Base-by-base conservation (phyloP, 208 protist species). In the Acanthamoeba lenticulata region DNA sequence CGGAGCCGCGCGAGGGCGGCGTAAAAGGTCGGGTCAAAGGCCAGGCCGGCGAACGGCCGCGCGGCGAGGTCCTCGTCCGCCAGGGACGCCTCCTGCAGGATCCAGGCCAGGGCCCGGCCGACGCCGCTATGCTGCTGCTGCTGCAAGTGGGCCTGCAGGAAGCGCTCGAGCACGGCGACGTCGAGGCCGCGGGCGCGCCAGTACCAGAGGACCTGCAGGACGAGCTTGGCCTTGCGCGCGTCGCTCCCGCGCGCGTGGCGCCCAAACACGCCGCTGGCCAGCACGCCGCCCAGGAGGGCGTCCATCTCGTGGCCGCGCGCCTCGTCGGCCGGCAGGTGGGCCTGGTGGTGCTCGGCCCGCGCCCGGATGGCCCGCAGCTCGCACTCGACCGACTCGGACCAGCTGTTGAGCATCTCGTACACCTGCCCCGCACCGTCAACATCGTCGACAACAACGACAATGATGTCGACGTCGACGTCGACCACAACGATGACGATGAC, bases 201-300 rank as follows among this genome's bases (percentile, higher is more conserved):
- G 74, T 60, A 92, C 45, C 67, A 49, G n/a, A 92, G 57, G n/a
- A 92, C 45, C 52, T 74, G 88, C 15, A 40, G 32, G 7, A 92
- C 13, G 36, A 81, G 57, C 7, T 36, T 74, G 36, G 57, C 49
- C 52, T 92, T 92, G 17, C 45, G 27, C 24, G 27, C 19, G 11
- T 92, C 67, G 45, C 88, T 62, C 42, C n/a, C 38, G 27, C 57
- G 42, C 9, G 42, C 77, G n/a, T n/a, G n/a, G n/a, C n/a, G n/a
- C n/a, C n/a, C n/a, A 15, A 62, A 40, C 42, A 88, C 32, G 42
- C 42, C 7, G 42, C 27, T 36, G 47, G n/a, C n/a, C n/a, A n/a
- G n/a, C n/a, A 88, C 29, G 29, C 49, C 29, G 1, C 44, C 29
- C 6, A 88, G 38, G 11, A 88, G 42, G 2, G 77, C 27, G 77